phyloP scores from a whole-genome alignment of 176 grass and related monocot genomes.

The Themeda triandra region DNA sequence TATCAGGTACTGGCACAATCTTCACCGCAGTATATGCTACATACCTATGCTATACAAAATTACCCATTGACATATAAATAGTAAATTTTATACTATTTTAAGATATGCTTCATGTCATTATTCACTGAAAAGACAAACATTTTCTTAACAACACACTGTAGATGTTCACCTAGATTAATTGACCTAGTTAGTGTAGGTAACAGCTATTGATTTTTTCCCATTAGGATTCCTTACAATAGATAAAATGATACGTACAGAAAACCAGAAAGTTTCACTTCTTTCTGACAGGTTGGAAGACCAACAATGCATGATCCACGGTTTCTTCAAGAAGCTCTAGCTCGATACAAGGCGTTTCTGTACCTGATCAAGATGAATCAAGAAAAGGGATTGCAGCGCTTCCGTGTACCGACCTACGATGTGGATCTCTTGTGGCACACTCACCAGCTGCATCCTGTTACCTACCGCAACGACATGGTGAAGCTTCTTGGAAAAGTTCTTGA shows the following conservation, averaged over 20 bases:
- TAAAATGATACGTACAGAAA: background rate
- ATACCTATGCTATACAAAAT: background rate
- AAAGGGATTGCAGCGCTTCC: conserved; percentile 66
- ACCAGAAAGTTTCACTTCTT: background rate
- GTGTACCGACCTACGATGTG: conserved; percentile 85
- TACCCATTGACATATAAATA: background rate
- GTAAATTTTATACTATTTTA: background rate
- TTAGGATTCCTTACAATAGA: background rate
- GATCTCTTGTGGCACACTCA: conserved; percentile 97
- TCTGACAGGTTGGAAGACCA: conserved; percentile 63
- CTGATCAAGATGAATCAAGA: conserved; percentile 82
- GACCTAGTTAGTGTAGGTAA: background rate
- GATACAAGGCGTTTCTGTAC: conserved; percentile 90
- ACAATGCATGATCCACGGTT: conserved; percentile 51
- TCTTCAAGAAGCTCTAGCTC: conserved; percentile 71
- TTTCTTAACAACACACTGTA: too few relatives aligned
- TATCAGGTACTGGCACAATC: conserved; percentile 61
- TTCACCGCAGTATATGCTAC: background rate
- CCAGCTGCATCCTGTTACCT: conserved; percentile 68
- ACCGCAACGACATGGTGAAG: conserved; percentile 65
- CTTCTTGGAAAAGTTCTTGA: conserved; percentile 83
- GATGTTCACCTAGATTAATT: background rate
- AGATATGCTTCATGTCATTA: background rate
- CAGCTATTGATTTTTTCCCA: background rate
- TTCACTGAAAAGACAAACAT: background rate